A percentile compares a stretch with the other conserved stretches of the same genome.
Evolutionary conservation across 1,284 basidiomycete genomes (phyloP).

Genomic region (Phellopilus nigrolimitatus): DNA sequence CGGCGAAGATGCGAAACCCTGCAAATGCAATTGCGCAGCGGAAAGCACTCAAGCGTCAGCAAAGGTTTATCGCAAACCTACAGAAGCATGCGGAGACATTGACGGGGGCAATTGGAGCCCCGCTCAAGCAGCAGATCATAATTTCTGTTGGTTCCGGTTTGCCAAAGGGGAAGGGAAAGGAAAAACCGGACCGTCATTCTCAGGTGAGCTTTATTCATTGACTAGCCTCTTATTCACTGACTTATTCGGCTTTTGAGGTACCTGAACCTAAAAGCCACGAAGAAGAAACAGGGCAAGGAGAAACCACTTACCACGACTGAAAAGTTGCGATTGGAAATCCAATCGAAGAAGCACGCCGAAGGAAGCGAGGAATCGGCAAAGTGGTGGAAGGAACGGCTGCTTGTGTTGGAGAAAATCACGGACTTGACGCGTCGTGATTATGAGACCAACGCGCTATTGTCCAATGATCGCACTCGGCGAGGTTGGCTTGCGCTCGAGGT

Average conservation of each 20-base stretch:
- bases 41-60: constrained; percentile 40
- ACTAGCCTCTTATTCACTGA: no score
- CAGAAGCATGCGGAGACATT: constrained; percentile 58
- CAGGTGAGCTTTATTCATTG: no score
- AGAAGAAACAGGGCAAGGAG: constrained; percentile 7
- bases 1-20: constrained; percentile 34
- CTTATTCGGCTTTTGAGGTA: neutral
- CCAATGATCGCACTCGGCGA: constrained; percentile 36
- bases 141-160: constrained; percentile 29
- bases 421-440: constrained; percentile 36
- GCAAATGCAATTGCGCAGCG: constrained; percentile 34
- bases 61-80: constrained; percentile 51
- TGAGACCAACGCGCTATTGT: constrained; percentile 36
- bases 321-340: constrained; percentile 42
- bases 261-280: neutral
- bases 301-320: constrained; percentile 32
- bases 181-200: neutral
- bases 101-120: constrained; percentile 53
- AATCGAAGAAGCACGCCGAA: constrained; percentile 39
- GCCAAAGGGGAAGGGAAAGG: constrained; percentile 20
- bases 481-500: no score
- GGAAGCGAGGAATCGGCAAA: constrained; percentile 33
- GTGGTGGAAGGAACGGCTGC: constrained; percentile 49
- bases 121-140: constrained; percentile 50
- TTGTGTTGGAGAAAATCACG: constrained; percentile 36